These are phyloP conservation scores for Termitomyces sp. DNA, from an alignment of 768 basidiomycete genomes.

Conservation along the genomic window DNA sequence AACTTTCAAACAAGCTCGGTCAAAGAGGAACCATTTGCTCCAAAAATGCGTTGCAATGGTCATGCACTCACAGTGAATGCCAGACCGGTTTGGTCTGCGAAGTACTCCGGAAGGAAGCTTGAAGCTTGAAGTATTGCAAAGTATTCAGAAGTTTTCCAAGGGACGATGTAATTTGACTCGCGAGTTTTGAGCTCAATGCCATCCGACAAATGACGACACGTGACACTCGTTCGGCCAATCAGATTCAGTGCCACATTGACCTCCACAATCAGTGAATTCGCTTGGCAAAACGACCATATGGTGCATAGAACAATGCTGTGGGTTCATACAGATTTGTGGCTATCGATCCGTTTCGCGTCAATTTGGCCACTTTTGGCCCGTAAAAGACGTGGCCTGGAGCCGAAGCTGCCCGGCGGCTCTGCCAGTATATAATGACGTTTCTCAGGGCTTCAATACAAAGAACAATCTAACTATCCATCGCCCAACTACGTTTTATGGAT, in stretches of 20 bases:
- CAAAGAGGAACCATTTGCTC: not conserved
- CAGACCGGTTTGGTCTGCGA: no score
- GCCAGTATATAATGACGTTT: not conserved
- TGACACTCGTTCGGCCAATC: not conserved
- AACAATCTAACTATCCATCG: not conserved
- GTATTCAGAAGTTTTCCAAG: not conserved
- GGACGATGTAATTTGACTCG: no score
- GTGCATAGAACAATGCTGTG: slow-evolving; percentile 4
- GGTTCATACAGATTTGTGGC: not conserved
- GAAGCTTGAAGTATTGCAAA: not conserved
- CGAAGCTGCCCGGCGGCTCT: slow-evolving; percentile 3
- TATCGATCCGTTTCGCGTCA: not conserved
- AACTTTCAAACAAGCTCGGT: not conserved
- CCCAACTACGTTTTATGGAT: slow-evolving; percentile 10
- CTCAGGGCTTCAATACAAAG: not conserved
- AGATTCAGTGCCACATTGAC: not conserved
- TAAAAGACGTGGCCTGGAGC: not conserved
- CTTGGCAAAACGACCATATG: not conserved
- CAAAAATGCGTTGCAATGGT: not conserved
- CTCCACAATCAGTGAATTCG: not conserved
- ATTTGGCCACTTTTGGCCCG: slow-evolving; percentile 2
- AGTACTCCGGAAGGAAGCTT: not conserved
- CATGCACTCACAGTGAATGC: not conserved
- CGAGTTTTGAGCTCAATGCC: no score
- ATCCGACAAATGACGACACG: not conserved